Base-by-base conservation (phyloP, 805 yeast genomes). In the Monosporozyma aerobia region DNA sequence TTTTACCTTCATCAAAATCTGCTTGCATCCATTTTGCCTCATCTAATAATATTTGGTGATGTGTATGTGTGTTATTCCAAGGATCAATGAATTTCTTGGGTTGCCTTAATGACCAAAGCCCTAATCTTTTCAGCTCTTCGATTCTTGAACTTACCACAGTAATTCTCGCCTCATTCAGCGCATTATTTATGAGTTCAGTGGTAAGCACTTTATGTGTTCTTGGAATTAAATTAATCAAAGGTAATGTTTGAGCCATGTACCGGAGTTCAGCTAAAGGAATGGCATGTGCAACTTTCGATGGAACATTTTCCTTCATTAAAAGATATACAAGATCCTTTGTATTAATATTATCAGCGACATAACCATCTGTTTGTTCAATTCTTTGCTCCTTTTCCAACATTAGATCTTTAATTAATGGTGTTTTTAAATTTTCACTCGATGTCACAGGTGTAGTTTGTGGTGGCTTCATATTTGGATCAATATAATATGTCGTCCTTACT, bases 41-140 rank as follows among this genome's bases (percentile, higher is more conserved):
- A 25, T 80, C 80, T 5, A 94, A 56, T 25, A 92, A 56, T 53
- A 77, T 69, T 59, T 85, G 92, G 88, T 95, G 81, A 57, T 87
- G 90, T 3, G 81, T 71, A n/a, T 63, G 64, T 13, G 72, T 65
- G 27, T 59, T 63, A 49, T 57, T 60, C 66, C 63, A 78, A 0
- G 98, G 97, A 57, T 88, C 95, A 11, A 75, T 63, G 61, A 76
- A 84, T 56, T 79, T 77, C 50, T 77, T 73, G 0, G 95, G 96
- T 65, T 94, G 99, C 51, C 95, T 76, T 51, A 94, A 72, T 23
- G 96, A 84, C 98, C 99, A 94, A 60, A 87, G 82, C 2, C 87
- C 86, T 53, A 85, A 84, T 47, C 95, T 75, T 65, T 89, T 88
- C 56, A 94, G 74, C 65, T 92, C 98, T 63, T 92, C 98, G 47